These are phyloP conservation scores for Imleria badia DNA, from an alignment of 768 basidiomycete species.

Conservation along the genomic window DNA sequence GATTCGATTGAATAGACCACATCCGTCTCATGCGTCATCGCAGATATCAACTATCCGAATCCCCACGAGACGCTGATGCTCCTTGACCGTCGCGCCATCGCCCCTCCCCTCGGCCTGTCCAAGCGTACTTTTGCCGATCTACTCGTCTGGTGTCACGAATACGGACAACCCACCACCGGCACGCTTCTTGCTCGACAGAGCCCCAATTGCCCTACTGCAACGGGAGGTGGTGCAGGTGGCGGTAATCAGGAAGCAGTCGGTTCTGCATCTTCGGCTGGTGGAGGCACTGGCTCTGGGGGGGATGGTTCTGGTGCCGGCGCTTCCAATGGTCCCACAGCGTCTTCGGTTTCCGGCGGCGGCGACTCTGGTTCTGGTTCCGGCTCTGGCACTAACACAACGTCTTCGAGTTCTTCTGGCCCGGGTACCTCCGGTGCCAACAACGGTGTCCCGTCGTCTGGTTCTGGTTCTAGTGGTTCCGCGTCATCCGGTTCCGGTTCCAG, in stretches of 20 bases:
- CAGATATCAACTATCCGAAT: slow-evolving; percentile 25
- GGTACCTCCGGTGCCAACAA: background rate
- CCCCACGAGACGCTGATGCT: slow-evolving; percentile 23
- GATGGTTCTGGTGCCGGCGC: background rate
- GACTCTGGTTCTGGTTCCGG: background rate
- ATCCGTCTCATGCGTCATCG: slow-evolving; percentile 25
- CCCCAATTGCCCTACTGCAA: slow-evolving; percentile 13
- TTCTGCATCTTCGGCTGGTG: background rate
- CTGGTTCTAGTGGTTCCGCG: background rate
- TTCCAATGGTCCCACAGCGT: background rate
- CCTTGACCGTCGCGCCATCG: slow-evolving; percentile 20
- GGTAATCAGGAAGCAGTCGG: background rate
- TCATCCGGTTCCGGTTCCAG: background rate
- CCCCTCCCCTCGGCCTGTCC: slow-evolving; percentile 25
- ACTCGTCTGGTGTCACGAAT: slow-evolving; percentile 29
- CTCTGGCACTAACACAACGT: background rate
- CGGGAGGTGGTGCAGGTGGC: background rate
- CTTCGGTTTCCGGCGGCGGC: background rate
- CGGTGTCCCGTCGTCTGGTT: background rate
- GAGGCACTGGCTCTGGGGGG: background rate
- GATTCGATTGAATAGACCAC: slow-evolving; percentile 1
- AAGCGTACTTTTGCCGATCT: slow-evolving; percentile 24
- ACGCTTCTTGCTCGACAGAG: slow-evolving; percentile 26
- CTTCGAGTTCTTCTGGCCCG: background rate
- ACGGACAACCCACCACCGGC: slow-evolving; percentile 7